Base-by-base conservation (phyloP, 257 asterid genomes). In the Solanum sitiens region DNA sequence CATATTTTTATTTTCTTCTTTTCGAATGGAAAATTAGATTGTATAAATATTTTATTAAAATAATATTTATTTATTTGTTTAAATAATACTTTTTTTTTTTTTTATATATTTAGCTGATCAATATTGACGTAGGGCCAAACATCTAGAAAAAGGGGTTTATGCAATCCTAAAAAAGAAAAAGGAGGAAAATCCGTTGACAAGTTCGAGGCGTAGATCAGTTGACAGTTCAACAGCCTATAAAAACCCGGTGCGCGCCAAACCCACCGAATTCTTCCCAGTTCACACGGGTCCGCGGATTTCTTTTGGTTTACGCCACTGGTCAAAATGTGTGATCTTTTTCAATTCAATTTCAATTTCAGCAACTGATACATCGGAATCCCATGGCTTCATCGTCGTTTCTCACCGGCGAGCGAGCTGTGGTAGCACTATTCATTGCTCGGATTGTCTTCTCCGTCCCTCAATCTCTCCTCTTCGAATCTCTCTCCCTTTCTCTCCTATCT, bases 341-440 rank as follows among this genome's bases (percentile, higher is more conserved):
- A 86, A 86, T 86, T 68, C 39, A 44, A 45, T 44, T 77, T 44
- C 84, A 77, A 50, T 50, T 37, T 74, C 3, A 74, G 83, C 83
- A 39, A 74, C 82, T 74, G 82, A 74, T 37, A 11, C 82, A n/a
- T 45, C 42, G 85, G 67, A 79, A 79, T 45, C 42, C 67, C 67
- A 79, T 79, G 95, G 89, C 93, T 87, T 86, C 83, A 83, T 87
- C 90, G 91, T 90, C 91, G 94, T 91, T 94, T 79, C 44, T 82
- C 7, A 96, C 93, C 93, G 99, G 99, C 92, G 99, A 97, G 94
- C 93, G 99, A 89, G 93, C 92, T 89, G 99, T 97, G 90, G 95
- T 95, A 87, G 77, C 93, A 83, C 89, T 95, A 39, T 95, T 92
- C 89, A 87, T 95, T 32, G 87, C 90, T 73, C 91, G 91, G 87